Percentiles rank a stretch among this genome's conserved stretches.
Conservation (phyloP, 2,329 filamentous ascomycete species). For the Monosporascus cannonballus region DNA sequence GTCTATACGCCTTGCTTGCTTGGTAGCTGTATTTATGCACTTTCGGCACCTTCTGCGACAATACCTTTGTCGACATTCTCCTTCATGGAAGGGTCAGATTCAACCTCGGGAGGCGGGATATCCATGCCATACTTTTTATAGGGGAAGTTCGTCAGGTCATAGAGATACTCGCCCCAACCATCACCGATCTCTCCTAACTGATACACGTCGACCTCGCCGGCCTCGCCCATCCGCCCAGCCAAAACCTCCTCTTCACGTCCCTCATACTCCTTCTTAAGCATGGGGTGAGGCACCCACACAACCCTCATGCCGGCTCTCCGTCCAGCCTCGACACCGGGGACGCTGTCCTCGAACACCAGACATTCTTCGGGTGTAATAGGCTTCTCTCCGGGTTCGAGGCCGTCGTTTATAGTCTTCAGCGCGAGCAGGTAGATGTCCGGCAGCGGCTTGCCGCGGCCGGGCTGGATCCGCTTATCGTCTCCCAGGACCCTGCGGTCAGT, state of each 20-base stretch:
- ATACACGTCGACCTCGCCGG: conserved; percentile 46
- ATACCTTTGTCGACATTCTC: conserved; percentile 23
- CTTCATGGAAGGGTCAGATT: conserved; percentile 37
- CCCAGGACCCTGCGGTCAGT: conserved; percentile 70
- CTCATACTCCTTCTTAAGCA: conserved; percentile 66
- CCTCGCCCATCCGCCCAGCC: conserved; percentile 72
- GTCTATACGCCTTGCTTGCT: no score
- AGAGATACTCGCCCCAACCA: conserved; percentile 54
- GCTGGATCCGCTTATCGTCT: conserved; percentile 71
- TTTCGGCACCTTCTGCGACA: conserved; percentile 8
- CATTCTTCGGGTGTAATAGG: conserved; percentile 78
- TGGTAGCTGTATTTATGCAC: neutral
- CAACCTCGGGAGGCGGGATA: conserved; percentile 37
- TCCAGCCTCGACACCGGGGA: conserved; percentile 87
- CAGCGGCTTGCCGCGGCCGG: conserved; percentile 84
- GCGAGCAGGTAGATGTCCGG: conserved; percentile 93
- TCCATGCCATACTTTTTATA: conserved; percentile 54
- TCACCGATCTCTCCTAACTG: conserved; percentile 52
- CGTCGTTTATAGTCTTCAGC: conserved; percentile 75
- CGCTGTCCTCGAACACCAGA: conserved; percentile 92
- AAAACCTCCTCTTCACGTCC: conserved; percentile 76
- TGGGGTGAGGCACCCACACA: conserved; percentile 83
- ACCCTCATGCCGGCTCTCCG: conserved; percentile 91
- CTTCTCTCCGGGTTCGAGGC: conserved; percentile 55
- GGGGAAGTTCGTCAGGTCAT: conserved; percentile 47